A percentile compares a stretch with the other conserved stretches of the same genome.
Conservation (phyloP, 305 asterid species). For the Solanum aculeatissimum region DNA sequence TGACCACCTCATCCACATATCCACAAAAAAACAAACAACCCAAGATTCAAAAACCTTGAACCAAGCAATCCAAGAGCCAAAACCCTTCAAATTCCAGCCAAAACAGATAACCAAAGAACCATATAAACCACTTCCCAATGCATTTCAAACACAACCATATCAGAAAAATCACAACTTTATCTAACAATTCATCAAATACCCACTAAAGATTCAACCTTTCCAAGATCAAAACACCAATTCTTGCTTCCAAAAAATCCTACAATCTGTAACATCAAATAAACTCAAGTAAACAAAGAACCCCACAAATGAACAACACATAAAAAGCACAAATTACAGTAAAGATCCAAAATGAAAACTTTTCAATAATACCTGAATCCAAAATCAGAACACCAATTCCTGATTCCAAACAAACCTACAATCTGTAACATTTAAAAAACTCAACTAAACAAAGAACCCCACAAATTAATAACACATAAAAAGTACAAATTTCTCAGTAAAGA, state of each 20-base stretch:
- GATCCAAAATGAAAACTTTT: neutral
- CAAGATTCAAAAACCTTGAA: neutral
- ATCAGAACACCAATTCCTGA: neutral
- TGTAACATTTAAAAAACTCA: neutral
- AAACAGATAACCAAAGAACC: neutral
- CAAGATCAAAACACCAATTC: neutral
- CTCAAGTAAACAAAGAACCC: neutral
- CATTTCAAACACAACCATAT: neutral
- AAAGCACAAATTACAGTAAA: neutral
- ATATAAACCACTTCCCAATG: neutral
- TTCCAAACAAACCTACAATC: neutral
- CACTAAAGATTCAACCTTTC: neutral
- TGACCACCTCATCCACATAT: constrained; percentile 1
- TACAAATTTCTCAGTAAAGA: neutral
- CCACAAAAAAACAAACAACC: neutral
- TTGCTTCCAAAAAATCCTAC: neutral
- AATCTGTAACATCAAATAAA: neutral
- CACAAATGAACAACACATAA: neutral
- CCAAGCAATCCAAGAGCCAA: neutral
- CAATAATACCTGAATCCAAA: neutral
- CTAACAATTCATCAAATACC: neutral
- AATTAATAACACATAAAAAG: neutral
- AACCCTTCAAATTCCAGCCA: neutral
- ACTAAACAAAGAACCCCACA: neutral
- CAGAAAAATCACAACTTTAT: neutral